Base-by-base conservation (phyloP, 1,284 basidiomycete species). In the Waitea zeae region DNA sequence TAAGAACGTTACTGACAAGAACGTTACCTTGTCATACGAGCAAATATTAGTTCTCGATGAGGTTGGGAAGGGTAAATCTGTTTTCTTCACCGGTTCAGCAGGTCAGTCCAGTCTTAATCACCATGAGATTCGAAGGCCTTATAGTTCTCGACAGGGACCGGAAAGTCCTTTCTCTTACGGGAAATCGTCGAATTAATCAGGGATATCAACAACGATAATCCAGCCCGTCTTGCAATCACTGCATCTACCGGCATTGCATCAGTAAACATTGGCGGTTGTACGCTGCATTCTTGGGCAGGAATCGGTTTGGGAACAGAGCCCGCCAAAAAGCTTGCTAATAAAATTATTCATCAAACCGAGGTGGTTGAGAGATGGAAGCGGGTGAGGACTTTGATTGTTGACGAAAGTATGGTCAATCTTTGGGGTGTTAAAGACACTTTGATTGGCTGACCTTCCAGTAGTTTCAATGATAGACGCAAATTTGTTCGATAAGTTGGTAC, bases 261-360 rank as follows among this genome's bases (percentile, higher is more conserved):
- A 0, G 82, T 89, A 46, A 95, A 96, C 48, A 88, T 97, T 38
- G 89, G 89, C 4, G 92, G 93, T 17, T 70, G 78, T 20, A 97
- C 92, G 0, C 63, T 97, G 13, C 92, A 97, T 52, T 92, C 88
- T 3, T 98, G 92, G 58, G 77, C 83, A 2, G 80, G 90, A 0
- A 80, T 93, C 37, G 90, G 89, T 0, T 57, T 97, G 0, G 93
- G 84, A 0, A 60, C 71, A 9, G 88, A 88, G 38, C 44, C 54
- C 1, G 67, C 69, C 2, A 62, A 78, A 18, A 61, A 68, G 6
- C 61, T 96, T 2, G 66, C 68, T 4, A 61, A 48, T 1, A 88
- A 79, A 51, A 61, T 96, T 38, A 53, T 59, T n/a, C 54, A 55
- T 1, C 47, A 61, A 35, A 34, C 12, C 27, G 20, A 39, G 17